Conservation (phyloP, 1,139 yeast genomes). For the Blastobotrys ciferrii region DNA sequence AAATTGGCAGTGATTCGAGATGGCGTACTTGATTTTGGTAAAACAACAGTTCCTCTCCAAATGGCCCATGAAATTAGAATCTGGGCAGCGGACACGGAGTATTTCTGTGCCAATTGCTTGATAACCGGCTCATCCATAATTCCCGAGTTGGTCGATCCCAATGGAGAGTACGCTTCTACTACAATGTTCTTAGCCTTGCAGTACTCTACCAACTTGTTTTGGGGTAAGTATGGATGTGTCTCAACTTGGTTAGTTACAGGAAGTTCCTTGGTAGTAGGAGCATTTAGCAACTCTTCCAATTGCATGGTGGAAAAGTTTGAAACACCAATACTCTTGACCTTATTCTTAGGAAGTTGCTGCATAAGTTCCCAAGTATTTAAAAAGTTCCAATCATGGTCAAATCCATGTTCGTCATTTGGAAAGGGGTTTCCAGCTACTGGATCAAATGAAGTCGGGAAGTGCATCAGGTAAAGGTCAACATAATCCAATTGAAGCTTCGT, state of each 20-base stretch:
- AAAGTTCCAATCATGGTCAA: slow-evolving; percentile 49
- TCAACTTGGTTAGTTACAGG: slow-evolving; percentile 67
- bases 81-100: slow-evolving; percentile 43
- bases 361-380: slow-evolving; percentile 56
- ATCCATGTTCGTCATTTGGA: slow-evolving; percentile 37
- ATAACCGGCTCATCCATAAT: slow-evolving; percentile 18
- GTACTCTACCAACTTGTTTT: slow-evolving; percentile 59
- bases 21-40: slow-evolving; percentile 73
- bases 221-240: slow-evolving; percentile 85
- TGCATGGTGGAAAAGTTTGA: slow-evolving; percentile 77
- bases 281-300: slow-evolving; percentile 59
- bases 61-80: slow-evolving; percentile 45
- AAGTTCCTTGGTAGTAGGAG: slow-evolving; percentile 44
- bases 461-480: slow-evolving; percentile 77
- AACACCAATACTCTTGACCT: slow-evolving; percentile 71
- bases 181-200: slow-evolving; percentile 59
- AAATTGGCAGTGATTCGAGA: slow-evolving; percentile 57
- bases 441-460: slow-evolving; percentile 67
- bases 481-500: slow-evolving; percentile 68
- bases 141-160: slow-evolving; percentile 34
- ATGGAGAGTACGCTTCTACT: slow-evolving; percentile 78
- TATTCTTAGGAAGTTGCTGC: slow-evolving; percentile 60
- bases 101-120: slow-evolving; percentile 30
- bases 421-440: slow-evolving; percentile 27
- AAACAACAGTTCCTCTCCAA: slow-evolving; percentile 30